Conservation (phyloP, 140 eudicot species). For the Ambrosia hybrid region DNA sequence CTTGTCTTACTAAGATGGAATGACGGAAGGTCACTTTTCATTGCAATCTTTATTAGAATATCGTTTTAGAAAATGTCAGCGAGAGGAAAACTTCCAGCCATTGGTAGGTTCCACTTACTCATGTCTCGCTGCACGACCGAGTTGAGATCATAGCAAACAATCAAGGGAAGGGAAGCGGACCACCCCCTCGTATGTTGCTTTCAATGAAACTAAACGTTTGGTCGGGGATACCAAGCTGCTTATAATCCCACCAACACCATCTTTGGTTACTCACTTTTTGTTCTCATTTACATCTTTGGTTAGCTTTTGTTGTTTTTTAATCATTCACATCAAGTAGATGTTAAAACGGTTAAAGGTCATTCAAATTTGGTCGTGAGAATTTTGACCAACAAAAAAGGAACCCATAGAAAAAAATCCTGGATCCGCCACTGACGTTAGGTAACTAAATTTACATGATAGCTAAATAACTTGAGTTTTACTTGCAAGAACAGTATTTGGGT, state of each 20-base stretch:
- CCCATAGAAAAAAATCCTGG: too few species aligned
- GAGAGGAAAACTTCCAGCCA: background rate
- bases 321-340: background rate
- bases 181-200: background rate
- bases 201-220: background rate
- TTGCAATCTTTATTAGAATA: background rate
- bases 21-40: background rate
- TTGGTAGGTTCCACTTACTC: conserved; percentile 12
- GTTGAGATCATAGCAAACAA: conserved; percentile 9
- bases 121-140: conserved; percentile 4
- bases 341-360: background rate
- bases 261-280: background rate
- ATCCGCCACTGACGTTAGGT: too few species aligned
- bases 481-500: too few species aligned
- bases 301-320: background rate
- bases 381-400: too few species aligned
- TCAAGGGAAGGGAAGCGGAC: conserved; percentile 10
- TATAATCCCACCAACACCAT: conserved; percentile 15
- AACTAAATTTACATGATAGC: too few species aligned
- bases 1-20: background rate
- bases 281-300: background rate
- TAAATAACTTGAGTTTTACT: too few species aligned
- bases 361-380: too few species aligned
- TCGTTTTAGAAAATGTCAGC: background rate
- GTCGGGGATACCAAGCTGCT: conserved; percentile 9